Evolutionary conservation across 805 yeast species (phyloP), one percentile per base, ranked within the genome.

Genomic region (Ogataea angusta): DNA sequence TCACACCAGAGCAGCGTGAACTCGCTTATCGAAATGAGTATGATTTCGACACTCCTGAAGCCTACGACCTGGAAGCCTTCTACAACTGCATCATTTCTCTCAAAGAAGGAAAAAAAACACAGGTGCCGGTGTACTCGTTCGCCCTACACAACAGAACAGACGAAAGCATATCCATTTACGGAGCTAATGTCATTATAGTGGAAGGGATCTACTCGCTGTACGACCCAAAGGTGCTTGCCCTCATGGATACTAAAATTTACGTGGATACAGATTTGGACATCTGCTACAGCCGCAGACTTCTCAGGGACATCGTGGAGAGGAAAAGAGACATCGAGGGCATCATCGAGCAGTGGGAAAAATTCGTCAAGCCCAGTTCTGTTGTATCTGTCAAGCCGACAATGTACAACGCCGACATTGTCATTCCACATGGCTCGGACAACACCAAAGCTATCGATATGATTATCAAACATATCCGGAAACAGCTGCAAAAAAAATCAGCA

Each of bases 241-340:
- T 89, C 54, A 84, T 90, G 83, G 95, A 91, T 54, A 70, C 88
- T 44, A 91, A 85, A 62, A 77, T 91, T 14, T 93, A 80, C 60
- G 97, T 93, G 3, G 97, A 91, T 52, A 93, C 97, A 2, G 98
- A 90, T 55, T 69, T 89, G 51, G 99, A 93, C 58, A 76, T 91
- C 12, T 93, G 99, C 62, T 70, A 93, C 52, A 90, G 96, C 4
- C 72, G 99, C 54, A 71, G 99, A 53, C 67, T 93, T 31, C 78
- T 86, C 4, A 72, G 99, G 55, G 99, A 93, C 60, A 89, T 88
- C 38, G 70, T 85, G 10, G 80, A 82, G 46, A 70, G 99, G 45
- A 96, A 95, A 1, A 69, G 99, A 45, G 96, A 90, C 52, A 67
- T 90, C 25, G 70, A 66, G 4, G 95, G 96, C 1, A 84, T 90